phyloP scores from a whole-genome alignment of 2,329 filamentous ascomycete species.

The Cercospora citrullina region DNA sequence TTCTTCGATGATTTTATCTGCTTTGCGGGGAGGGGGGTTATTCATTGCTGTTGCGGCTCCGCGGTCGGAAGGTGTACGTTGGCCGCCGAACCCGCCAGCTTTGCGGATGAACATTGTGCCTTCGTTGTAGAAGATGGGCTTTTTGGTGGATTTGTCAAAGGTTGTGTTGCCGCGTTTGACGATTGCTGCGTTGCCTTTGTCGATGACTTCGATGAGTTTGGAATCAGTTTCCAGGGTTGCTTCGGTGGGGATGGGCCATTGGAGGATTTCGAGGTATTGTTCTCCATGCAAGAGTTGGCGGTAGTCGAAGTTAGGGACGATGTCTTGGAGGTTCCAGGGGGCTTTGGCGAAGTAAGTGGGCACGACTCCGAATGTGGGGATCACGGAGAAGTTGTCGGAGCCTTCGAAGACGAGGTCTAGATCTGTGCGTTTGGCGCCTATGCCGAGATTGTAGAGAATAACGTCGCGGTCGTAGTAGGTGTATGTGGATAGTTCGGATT shows the following conservation, averaged over 20 bases:
- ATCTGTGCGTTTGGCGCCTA: conserved; percentile 88
- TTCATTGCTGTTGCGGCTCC: conserved; percentile 79
- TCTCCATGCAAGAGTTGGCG: conserved; percentile 99
- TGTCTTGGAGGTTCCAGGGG: conserved; percentile 75
- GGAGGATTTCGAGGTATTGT: conserved; percentile 91
- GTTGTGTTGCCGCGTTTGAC: conserved; percentile 79
- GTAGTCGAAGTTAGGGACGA: conserved; percentile 92
- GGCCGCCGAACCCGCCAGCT: conserved; percentile 83
- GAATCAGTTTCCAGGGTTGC: conserved; percentile 73
- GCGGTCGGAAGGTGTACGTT: conserved; percentile 72
- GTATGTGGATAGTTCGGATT: conserved; percentile 43
- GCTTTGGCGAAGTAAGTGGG: conserved; percentile 81
- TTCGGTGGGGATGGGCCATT: conserved; percentile 85
- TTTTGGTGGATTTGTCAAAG: conserved; percentile 76
- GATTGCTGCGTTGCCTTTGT: conserved; percentile 89
- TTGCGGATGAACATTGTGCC: conserved; percentile 88
- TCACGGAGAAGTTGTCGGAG: conserved; percentile 83
- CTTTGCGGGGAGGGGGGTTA: conserved; percentile 71
- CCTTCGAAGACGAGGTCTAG: conserved; percentile 88
- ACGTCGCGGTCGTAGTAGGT: conserved; percentile 81
- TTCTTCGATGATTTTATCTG: conserved; percentile 84
- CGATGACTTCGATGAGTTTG: conserved; percentile 86
- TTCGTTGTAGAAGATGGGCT: conserved; percentile 96
- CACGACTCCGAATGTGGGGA: conserved; percentile 91
- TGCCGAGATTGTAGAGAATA: conserved; percentile 86